These are phyloP conservation scores for Leccinum variicolor DNA, from an alignment of 768 basidiomycete species.

Conservation along the genomic window DNA sequence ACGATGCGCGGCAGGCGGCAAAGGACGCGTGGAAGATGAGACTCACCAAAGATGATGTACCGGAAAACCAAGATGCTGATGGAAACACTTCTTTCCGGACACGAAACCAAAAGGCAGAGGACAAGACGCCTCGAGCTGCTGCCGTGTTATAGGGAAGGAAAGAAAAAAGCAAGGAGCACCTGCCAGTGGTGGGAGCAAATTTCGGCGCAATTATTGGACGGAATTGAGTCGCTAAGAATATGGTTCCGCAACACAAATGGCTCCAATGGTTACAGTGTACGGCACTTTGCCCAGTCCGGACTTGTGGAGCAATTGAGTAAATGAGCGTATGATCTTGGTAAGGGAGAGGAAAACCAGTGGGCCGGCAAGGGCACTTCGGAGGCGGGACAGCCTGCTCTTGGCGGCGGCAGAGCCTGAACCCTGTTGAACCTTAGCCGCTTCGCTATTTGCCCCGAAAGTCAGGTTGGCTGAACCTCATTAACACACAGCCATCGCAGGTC, in stretches of 20 bases:
- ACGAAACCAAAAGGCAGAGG: slow-evolving; percentile 21
- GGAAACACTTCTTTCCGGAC: slow-evolving; percentile 14
- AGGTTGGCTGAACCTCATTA: slow-evolving; percentile 30
- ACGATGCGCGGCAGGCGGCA: slow-evolving; percentile 28
- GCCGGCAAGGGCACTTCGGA: slow-evolving; percentile 17
- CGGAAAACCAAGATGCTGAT: slow-evolving; percentile 23
- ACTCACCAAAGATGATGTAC: slow-evolving; percentile 34
- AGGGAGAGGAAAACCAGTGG: slow-evolving; percentile 5
- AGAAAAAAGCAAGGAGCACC: slow-evolving; percentile 29
- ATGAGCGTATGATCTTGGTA: slow-evolving; percentile 23
- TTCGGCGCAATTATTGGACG: slow-evolving; percentile 35
- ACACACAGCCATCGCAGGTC: slow-evolving; percentile 38
- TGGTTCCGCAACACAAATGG: slow-evolving; percentile 35
- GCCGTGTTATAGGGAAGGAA: slow-evolving; percentile 27
- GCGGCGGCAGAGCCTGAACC: slow-evolving; percentile 30
- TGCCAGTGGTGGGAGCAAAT: slow-evolving; percentile 24
- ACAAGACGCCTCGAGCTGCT: slow-evolving; percentile 20
- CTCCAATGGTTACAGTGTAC: slow-evolving; percentile 27
- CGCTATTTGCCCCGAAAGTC: slow-evolving; percentile 33
- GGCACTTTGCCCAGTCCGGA: slow-evolving; percentile 26
- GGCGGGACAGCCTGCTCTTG: slow-evolving; percentile 24
- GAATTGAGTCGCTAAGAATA: slow-evolving; percentile 36
- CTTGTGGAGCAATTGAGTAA: slow-evolving; percentile 23
- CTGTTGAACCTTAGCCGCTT: slow-evolving; percentile 26
- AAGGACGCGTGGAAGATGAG: slow-evolving; percentile 29